Percentiles rank a stretch among this genome's conserved stretches.
Evolutionary conservation across 257 asterid genomes (phyloP).

Genomic region (Linaria vulgaris): DNA sequence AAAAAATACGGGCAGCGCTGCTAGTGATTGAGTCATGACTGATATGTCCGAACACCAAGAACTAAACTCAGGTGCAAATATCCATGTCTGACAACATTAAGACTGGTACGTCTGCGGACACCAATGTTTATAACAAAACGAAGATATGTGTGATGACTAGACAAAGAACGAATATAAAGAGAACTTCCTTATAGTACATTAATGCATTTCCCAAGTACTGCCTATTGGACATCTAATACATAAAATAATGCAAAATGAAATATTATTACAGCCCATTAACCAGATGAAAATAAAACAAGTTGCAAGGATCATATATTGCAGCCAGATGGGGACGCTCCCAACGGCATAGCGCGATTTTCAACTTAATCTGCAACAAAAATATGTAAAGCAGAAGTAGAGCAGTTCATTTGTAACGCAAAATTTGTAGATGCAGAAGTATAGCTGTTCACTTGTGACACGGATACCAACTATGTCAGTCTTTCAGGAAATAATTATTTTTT

Average conservation of each 20-base stretch:
- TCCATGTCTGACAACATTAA: background rate
- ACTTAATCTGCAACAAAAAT: slow-evolving; percentile 1
- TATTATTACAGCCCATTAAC: too few relatives aligned
- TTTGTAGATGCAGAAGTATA: slow-evolving; percentile 4
- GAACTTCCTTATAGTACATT: background rate
- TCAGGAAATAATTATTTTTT: background rate
- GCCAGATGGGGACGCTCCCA: background rate
- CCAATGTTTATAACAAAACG: background rate
- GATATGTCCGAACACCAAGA: background rate
- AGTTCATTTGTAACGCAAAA: background rate
- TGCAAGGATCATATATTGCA: background rate
- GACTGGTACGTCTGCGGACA: background rate
- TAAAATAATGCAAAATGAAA: too few relatives aligned
- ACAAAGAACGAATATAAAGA: background rate
- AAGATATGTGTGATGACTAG: background rate
- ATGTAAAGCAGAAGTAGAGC: slow-evolving; percentile 7
- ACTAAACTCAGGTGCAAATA: background rate
- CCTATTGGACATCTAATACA: background rate
- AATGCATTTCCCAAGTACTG: slow-evolving; percentile 1
- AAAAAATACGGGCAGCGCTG: too few relatives aligned
- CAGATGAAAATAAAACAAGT: background rate
- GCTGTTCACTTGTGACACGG: background rate
- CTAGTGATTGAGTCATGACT: too few relatives aligned
- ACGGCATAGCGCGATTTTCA: background rate
- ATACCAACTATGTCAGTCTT: background rate